These are phyloP conservation scores for Fusarium guadeloupense DNA, from an alignment of 2,329 filamentous ascomycete species.

Conservation along the genomic window DNA sequence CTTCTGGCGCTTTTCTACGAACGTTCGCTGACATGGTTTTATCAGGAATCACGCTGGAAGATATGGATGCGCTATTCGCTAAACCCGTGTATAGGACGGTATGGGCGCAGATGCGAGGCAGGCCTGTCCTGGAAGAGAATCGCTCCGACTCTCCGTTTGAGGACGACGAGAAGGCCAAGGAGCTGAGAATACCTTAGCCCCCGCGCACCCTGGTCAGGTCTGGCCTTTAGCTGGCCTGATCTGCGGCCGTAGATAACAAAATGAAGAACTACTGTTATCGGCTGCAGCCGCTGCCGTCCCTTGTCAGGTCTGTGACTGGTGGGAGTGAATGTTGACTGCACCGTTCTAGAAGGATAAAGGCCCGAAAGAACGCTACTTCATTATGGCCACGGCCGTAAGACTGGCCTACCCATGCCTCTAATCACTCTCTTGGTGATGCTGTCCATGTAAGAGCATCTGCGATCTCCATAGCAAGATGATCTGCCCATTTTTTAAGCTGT, in stretches of 20 bases:
- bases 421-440: neutral
- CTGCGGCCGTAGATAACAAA: constrained; percentile 20
- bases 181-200: constrained; percentile 35
- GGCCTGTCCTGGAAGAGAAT: constrained; percentile 22
- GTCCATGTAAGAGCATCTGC: too few relatives aligned
- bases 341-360: constrained; percentile 22
- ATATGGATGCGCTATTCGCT: constrained; percentile 53
- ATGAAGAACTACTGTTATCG: constrained; percentile 12
- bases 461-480: too few relatives aligned
- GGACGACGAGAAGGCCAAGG: constrained; percentile 28
- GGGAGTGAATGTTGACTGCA: constrained; percentile 10
- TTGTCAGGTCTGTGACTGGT: constrained; percentile 1
- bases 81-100: constrained; percentile 47
- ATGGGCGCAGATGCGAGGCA: constrained; percentile 42
- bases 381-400: neutral
- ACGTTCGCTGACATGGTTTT: constrained; percentile 3
- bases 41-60: constrained; percentile 55
- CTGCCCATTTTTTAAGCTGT: neutral
- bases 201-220: neutral
- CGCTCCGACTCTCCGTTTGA: constrained; percentile 38
- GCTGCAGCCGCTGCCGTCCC: constrained; percentile 6
- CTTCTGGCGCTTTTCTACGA: neutral
- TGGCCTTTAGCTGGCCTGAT: neutral
- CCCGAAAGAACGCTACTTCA: neutral
- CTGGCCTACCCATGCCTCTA: constrained; percentile 1